Percentiles rank a stretch among this genome's conserved stretches.
These are phyloP conservation scores for Speleostelium caveatum DNA, from an alignment of 78 protist species.

Conservation along the genomic window DNA sequence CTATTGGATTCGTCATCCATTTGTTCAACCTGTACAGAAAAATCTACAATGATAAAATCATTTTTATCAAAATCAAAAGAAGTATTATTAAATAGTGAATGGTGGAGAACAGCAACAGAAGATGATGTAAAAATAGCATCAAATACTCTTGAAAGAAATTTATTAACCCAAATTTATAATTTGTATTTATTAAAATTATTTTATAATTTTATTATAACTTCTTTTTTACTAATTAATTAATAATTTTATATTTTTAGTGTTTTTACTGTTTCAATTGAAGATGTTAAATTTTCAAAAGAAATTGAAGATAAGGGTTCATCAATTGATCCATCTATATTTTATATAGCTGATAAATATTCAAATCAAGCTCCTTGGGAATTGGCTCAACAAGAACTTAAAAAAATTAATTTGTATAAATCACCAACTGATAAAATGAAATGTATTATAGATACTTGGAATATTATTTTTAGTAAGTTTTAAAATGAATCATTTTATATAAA, in stretches of 20 bases:
- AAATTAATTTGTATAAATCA: slow-evolving; percentile 65
- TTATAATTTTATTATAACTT: too few species aligned
- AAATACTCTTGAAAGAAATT: slow-evolving; percentile 36
- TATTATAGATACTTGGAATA: slow-evolving; percentile 74
- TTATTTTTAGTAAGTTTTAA: slow-evolving; percentile 55
- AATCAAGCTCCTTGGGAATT: slow-evolving; percentile 77
- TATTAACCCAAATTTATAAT: slow-evolving; percentile 68
- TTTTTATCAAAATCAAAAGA: slow-evolving; percentile 31
- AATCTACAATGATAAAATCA: slow-evolving; percentile 27
- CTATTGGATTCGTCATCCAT: slow-evolving; percentile 5
- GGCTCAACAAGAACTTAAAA: slow-evolving; percentile 73
- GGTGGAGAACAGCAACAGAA: slow-evolving; percentile 61
- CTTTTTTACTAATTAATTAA: too few species aligned
- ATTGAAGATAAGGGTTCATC: slow-evolving; percentile 7
- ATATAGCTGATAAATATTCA: slow-evolving; percentile 58
- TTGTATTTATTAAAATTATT: not conserved
- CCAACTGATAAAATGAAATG: slow-evolving; percentile 80
- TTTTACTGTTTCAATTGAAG: slow-evolving; percentile 38
- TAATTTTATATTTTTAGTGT: slow-evolving; percentile 1
- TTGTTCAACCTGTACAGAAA: slow-evolving; percentile 25
- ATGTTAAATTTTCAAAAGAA: slow-evolving; percentile 39
- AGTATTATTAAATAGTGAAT: slow-evolving; percentile 10
- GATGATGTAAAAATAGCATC: slow-evolving; percentile 44
- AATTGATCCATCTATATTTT: slow-evolving; percentile 17
- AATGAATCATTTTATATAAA: too few species aligned